Evolutionary conservation across 2,329 filamentous ascomycete genomes (phyloP), one percentile per base, ranked within the genome.

Genomic region (Dothideomycetes sp.): DNA sequence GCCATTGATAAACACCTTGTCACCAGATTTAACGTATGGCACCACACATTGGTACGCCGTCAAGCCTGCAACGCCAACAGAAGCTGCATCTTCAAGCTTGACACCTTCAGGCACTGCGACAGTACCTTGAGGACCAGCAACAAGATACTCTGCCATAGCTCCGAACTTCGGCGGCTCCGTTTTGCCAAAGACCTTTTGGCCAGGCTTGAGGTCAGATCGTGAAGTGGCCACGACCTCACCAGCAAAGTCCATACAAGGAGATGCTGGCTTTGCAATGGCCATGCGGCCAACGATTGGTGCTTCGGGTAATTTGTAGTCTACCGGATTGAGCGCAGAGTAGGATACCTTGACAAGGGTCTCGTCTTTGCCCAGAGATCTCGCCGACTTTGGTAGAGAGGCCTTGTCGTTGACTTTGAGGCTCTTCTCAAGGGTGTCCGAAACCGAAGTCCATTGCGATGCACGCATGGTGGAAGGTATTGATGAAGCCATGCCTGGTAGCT

Each of bases 1-100:
- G 10, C 76, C 78, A 48, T 82, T 81, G 55, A 82, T 70, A 51
- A 82, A 75, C 6, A 82, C 64, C 49, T 67, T 70, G 37, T 73
- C 66, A 5, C 62, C 63, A 10, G 44, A 40, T 43, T 61, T 63
- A n/a, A 59, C 57, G 27, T 61, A 52, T 0, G 59, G 58, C 5
- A 50, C 48, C 17, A 67, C 48, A 16, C 52, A 53, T 47, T 65
- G 61, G 34, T 57, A 62, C 13, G 62, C 64, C 2, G 63, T 64
- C 18, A 65, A 41, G 1, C 58, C 64, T 15, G 57, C 60, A 11
- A 60, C 51, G 4, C 59, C 58, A 2, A 64, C 47, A 9, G 55
- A 52, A 1, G 62, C 61, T 4, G 59, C 58, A 12, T 65, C 52
- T 24, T 62, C 57, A 1, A 54, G 43, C 12, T 51, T 42, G 17